Evolutionary conservation across 2,329 filamentous ascomycete genomes (phyloP).

Genomic region (Phaeophleospora eucalypticola): DNA sequence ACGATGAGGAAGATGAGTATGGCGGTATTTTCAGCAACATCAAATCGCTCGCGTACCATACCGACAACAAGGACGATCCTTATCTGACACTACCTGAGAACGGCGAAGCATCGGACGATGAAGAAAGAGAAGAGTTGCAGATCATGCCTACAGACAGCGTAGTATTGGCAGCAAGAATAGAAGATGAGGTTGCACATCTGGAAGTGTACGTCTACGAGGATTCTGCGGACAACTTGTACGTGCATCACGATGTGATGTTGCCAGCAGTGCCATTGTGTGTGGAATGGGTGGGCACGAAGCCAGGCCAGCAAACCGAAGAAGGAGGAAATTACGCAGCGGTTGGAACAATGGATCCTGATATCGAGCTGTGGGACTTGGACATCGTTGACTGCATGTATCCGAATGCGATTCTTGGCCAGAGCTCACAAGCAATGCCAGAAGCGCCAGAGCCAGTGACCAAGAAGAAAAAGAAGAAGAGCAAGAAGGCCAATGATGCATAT

Average conservation of each 20-base stretch:
- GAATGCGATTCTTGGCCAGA: constrained; percentile 85
- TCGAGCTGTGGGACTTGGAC: constrained; percentile 97
- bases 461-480: constrained; percentile 87
- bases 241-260: constrained; percentile 99
- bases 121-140: constrained; percentile 90
- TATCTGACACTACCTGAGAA: constrained; percentile 83
- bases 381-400: constrained; percentile 97
- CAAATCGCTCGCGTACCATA: constrained; percentile 88
- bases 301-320: constrained; percentile 64
- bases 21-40: constrained; percentile 87
- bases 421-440: constrained; percentile 19
- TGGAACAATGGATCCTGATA: constrained; percentile 96
- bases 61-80: constrained; percentile 89
- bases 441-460: constrained; percentile 50
- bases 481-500: constrained; percentile 84
- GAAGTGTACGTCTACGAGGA: constrained; percentile 99
- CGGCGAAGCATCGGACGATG: constrained; percentile 64
- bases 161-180: constrained; percentile 84
- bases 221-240: constrained; percentile 90
- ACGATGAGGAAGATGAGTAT: constrained; percentile 60
- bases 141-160: constrained; percentile 90
- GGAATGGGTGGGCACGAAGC: constrained; percentile 93
- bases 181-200: constrained; percentile 93
- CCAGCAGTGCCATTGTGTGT: constrained; percentile 92
- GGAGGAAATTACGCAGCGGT: constrained; percentile 90